Evolutionary conservation across 192 early-diverging fungal genomes (phyloP), one percentile per base, ranked within the genome.

Genomic region (Podila verticillata): DNA sequence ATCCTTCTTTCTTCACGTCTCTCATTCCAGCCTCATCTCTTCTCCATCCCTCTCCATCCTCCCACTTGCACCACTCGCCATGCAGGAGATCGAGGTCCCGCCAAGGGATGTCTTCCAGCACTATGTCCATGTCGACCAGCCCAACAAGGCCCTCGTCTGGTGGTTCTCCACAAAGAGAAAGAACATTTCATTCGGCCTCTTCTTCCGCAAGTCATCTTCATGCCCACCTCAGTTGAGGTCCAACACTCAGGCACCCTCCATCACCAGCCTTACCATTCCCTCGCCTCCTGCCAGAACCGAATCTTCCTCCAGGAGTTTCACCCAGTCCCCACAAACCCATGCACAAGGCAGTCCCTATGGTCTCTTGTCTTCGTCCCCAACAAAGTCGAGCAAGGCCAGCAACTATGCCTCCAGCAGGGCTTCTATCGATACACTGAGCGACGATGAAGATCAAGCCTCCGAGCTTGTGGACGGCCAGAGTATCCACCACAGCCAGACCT

Each of bases 171-270:
- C 95, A 36, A 93, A 93, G 75, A 89, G 89, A 61, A 96, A 97
- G 82, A 96, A 95, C 66, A 93, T 98, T 54, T 89, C 93, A 32
- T 98, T 98, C 87, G 95, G 96, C 8, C 87, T 96, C 63, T 96
- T 78, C 71, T 78, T 81, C 31, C 68, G 74, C 65, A 83, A 74
- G 63, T 70, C 67, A 3, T 57, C 68, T 13, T 19, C 71, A n/a
- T 67, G 30, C 29, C 80, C 51, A 8, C 57, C 56, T 3, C 70
- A 70, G 65, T 54, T 81, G 22, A 72, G 54, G 51, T 74, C 69
- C 15, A 79, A 66, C 29, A 68, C 77, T 28, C 48, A 65, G 12
- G 62, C 75, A 1, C 74, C 73, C 0, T 68, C 68, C 30, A 75
- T 75, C 56, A 68, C 68, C 67, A 29, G 44, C 58, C 30, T 36